phyloP scores from a whole-genome alignment of 1,284 basidiomycete species.

The Cutaneotrichosporon arboriforme region DNA sequence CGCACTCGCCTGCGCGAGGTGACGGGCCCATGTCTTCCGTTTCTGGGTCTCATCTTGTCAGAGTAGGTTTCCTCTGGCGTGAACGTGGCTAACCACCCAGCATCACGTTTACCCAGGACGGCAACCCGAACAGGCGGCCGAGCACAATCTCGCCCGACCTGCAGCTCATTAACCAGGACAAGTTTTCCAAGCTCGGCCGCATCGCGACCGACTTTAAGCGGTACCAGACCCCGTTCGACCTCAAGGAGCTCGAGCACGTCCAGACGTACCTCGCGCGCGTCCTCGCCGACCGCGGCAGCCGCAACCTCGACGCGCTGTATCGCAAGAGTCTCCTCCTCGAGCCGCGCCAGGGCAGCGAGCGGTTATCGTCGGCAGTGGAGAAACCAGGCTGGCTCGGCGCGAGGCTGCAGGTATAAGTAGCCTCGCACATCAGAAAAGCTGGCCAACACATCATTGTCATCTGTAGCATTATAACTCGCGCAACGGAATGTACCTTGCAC shows the following conservation, averaged over 20 bases:
- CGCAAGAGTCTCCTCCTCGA: constrained; percentile 47
- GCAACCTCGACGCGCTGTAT: constrained; percentile 45
- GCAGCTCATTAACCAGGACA: constrained; percentile 91
- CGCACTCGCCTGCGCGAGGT: constrained; percentile 74
- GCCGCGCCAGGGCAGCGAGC: constrained; percentile 41
- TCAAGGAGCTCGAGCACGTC: constrained; percentile 43
- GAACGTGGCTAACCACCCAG: constrained; percentile 15
- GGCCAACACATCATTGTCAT: too few species aligned
- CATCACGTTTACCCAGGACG: constrained; percentile 91
- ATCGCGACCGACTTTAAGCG: constrained; percentile 90
- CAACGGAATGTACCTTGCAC: too few species aligned
- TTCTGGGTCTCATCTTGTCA: constrained; percentile 60
- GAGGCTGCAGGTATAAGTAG: constrained; percentile 5
- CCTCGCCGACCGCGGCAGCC: constrained; percentile 44
- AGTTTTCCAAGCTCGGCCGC: constrained; percentile 80
- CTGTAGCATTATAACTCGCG: too few species aligned
- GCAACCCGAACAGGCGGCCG: constrained; percentile 80
- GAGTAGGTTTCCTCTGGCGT: constrained; percentile 48
- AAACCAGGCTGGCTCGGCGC: constrained; percentile 37
- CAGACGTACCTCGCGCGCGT: constrained; percentile 40
- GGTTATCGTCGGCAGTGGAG: constrained; percentile 34
- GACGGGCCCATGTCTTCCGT: constrained; percentile 80
- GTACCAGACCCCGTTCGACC: constrained; percentile 61
- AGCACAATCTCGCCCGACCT: constrained; percentile 69
- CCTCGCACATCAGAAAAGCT: too few species aligned